Evolutionary conservation across 352 stramenopile species (phyloP), one percentile per base, ranked within the genome.

Genomic region (Pythium grandisporangium): DNA sequence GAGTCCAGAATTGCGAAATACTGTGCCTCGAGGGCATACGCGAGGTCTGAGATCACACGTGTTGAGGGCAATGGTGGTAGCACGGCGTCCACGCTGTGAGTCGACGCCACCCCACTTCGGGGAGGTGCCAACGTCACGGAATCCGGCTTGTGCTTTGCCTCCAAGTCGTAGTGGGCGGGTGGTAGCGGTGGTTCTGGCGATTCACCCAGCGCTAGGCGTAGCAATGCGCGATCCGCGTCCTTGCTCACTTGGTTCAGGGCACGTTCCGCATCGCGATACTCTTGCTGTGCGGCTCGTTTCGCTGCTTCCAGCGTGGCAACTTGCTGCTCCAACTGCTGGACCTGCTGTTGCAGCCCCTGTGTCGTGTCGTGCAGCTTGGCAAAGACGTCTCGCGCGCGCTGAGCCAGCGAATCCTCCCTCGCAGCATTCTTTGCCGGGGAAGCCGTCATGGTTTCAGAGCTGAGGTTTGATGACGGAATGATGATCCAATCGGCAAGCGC

Each of bases 171-270:
- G n/a, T n/a, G n/a, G n/a, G n/a, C n/a, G 8, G 27, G 27, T 32
- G 27, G 27, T 14, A 32, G 10, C 14, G 27, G 27, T 0, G 10
- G 27, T 16, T 20, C 33, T 16, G 33, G 33, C 19, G 12, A 6
- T 11, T 38, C 32, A 29, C 17, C 30, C 12, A 45, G 58, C 3
- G 60, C 57, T 4, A 74, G 54, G 6, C 47, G 48, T 11, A 74
- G 29, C 14, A 74, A 29, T 3, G 63, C 63, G 2, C 63, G 53
- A 23, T 74, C 58, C 4, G 58, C 63, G 24, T 70, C 49, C 21
- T 57, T 54, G 5, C 60, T 57, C 6, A 66, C 54, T 3, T 37
- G 51, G 2, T 52, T 42, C 2, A 69, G 53, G 24, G 48, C 56
- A 0, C 43, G 29, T 36, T 74, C 40, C 2, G 57, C 56, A 5